Conservation (phyloP, 2,329 filamentous ascomycete genomes). For the Pseudogymnoascus sp. region DNA sequence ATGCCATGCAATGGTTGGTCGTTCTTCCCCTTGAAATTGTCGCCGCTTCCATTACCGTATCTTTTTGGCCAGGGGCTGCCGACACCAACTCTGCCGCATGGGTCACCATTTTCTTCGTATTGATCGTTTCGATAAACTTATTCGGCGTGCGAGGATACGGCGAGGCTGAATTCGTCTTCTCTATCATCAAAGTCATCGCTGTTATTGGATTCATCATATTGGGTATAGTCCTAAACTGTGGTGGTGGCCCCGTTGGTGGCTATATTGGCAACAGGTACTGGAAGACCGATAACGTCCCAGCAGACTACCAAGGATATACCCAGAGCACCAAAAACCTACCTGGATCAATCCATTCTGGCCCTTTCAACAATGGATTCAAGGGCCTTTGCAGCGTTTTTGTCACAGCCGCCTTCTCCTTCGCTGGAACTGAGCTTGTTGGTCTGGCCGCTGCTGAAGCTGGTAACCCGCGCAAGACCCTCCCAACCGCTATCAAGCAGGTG, state of each 20-base stretch:
- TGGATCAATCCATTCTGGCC: slow-evolving; percentile 39
- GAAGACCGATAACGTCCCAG: slow-evolving; percentile 23
- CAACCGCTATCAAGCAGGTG: slow-evolving; percentile 45
- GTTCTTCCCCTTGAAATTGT: slow-evolving; percentile 80
- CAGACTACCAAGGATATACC: slow-evolving; percentile 44
- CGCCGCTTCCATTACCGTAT: slow-evolving; percentile 73
- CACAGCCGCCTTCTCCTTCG: slow-evolving; percentile 51
- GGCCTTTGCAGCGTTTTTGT: slow-evolving; percentile 58
- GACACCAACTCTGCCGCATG: slow-evolving; percentile 51
- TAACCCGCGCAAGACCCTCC: slow-evolving; percentile 42
- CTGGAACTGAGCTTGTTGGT: slow-evolving; percentile 46
- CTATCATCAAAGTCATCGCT: slow-evolving; percentile 78
- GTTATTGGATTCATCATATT: slow-evolving; percentile 67
- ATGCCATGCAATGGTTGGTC: slow-evolving; percentile 80
- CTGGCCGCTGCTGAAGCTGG: slow-evolving; percentile 44
- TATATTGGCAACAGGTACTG: background rate
- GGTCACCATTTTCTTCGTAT: slow-evolving; percentile 70
- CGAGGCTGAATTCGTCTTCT: slow-evolving; percentile 83
- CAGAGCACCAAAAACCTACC: slow-evolving; percentile 38
- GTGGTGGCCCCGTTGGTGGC: background rate
- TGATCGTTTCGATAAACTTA: slow-evolving; percentile 76
- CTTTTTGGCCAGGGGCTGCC: slow-evolving; percentile 64
- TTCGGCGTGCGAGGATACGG: slow-evolving; percentile 84
- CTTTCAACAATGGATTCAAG: slow-evolving; percentile 39
- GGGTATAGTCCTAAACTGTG: slow-evolving; percentile 56